phyloP scores from a whole-genome alignment of 495 filamentous ascomycete genomes.

The Gamarada debralockiae region DNA sequence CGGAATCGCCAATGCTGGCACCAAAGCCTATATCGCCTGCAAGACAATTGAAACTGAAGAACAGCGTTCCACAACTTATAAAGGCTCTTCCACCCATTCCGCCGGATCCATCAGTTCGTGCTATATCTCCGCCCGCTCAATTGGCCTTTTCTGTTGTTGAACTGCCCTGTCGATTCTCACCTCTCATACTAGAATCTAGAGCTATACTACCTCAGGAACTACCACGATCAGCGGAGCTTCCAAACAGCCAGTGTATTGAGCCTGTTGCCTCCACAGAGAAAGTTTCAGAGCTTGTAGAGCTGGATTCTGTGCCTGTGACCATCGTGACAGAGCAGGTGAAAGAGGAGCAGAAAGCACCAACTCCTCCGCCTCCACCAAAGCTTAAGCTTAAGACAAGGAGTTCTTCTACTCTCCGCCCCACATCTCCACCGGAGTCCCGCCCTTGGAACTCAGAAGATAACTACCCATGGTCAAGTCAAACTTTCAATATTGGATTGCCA shows the following conservation, averaged over 20 bases:
- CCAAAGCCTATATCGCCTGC: conserved; percentile 44
- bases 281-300: neutral
- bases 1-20: conserved; percentile 31
- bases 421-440: conserved; percentile 6
- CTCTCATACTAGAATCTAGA: neutral
- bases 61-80: conserved; percentile 47
- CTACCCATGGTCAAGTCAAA: conserved; percentile 15
- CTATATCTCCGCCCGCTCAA: neutral
- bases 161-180: conserved; percentile 8
- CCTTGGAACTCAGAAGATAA: conserved; percentile 18
- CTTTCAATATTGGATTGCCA: conserved; percentile 1
- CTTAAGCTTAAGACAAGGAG: conserved; percentile 16
- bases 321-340: neutral
- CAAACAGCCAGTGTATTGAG: neutral
- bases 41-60: conserved; percentile 41
- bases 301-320: neutral
- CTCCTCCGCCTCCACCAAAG: conserved; percentile 3
- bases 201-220: neutral
- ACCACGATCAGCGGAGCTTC: neutral
- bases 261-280: neutral
- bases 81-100: conserved; percentile 44
- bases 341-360: neutral
- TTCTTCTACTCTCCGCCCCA: neutral
- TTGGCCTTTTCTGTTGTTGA: neutral
- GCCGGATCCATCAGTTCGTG: neutral